Conservation (phyloP, 495 filamentous ascomycete genomes). For the Aspergillus haitiensis region DNA sequence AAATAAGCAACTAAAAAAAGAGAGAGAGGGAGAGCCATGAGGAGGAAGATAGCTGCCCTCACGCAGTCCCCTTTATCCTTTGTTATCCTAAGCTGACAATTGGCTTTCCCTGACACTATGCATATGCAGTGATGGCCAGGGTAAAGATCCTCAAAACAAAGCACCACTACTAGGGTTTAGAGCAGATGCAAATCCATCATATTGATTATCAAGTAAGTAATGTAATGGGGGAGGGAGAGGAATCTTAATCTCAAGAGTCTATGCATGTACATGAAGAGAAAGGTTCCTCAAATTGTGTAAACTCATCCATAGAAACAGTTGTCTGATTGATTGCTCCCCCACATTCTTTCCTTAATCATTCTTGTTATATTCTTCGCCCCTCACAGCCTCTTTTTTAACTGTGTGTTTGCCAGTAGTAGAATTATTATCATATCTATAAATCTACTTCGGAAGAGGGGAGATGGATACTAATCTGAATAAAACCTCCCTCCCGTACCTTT, state of each 20-base stretch:
- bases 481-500: neutral
- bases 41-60: neutral
- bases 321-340: too few relatives aligned
- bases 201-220: slow-evolving; percentile 1
- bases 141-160: slow-evolving; percentile 11
- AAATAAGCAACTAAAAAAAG: neutral
- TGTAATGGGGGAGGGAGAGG: too few relatives aligned
- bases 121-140: slow-evolving; percentile 20
- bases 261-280: too few relatives aligned
- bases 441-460: too few relatives aligned
- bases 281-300: too few relatives aligned
- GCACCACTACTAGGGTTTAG: slow-evolving; percentile 1
- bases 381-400: neutral
- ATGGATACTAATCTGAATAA: too few relatives aligned
- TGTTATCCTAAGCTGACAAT: slow-evolving; percentile 19
- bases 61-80: neutral
- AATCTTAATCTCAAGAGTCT: neutral
- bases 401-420: neutral
- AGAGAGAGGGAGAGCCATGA: neutral
- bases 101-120: slow-evolving; percentile 17
- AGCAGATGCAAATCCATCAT: slow-evolving; percentile 4
- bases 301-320: too few relatives aligned
- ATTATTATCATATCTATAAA: neutral
- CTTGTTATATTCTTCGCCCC: too few relatives aligned
- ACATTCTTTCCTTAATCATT: too few relatives aligned